phyloP scores from a whole-genome alignment of 345 rosid genomes.

The Salix purpurea region DNA sequence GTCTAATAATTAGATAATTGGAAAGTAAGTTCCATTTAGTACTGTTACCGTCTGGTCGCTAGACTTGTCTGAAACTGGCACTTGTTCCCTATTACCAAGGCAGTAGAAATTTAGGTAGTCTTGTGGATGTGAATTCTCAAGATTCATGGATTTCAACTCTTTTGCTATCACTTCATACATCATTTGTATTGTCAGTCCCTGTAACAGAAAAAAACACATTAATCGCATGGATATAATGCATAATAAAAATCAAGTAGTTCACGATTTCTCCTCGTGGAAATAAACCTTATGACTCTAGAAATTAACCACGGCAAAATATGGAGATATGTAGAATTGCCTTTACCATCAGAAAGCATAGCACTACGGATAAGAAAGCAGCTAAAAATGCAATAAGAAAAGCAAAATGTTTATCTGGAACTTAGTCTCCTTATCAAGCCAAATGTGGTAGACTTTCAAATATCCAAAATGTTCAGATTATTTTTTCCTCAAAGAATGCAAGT shows the following conservation, averaged over 20 bases:
- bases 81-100: conserved; percentile 67
- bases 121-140: conserved; percentile 52
- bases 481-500: no score
- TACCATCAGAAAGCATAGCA: not conserved
- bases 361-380: not conserved
- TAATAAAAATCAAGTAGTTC: not conserved
- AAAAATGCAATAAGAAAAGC: not conserved
- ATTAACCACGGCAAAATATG: not conserved
- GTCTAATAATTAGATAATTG: not conserved
- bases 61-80: conserved; percentile 26
- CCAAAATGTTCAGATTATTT: no score
- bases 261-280: not conserved
- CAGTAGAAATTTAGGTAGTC: conserved; percentile 85
- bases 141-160: conserved; percentile 47
- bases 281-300: not conserved
- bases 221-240: not conserved
- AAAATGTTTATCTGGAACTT: not conserved
- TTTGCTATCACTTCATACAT: conserved; percentile 69
- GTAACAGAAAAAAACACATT: conserved; percentile 10
- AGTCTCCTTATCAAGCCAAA: not conserved
- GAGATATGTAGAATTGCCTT: not conserved
- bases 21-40: not conserved
- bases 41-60: conserved; percentile 35
- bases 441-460: not conserved
- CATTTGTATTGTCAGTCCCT: conserved; percentile 86